A percentile compares a stretch with the other conserved stretches of the same genome.
Conservation (phyloP, 768 basidiomycete species). For the Punctularia strigosozonata region DNA sequence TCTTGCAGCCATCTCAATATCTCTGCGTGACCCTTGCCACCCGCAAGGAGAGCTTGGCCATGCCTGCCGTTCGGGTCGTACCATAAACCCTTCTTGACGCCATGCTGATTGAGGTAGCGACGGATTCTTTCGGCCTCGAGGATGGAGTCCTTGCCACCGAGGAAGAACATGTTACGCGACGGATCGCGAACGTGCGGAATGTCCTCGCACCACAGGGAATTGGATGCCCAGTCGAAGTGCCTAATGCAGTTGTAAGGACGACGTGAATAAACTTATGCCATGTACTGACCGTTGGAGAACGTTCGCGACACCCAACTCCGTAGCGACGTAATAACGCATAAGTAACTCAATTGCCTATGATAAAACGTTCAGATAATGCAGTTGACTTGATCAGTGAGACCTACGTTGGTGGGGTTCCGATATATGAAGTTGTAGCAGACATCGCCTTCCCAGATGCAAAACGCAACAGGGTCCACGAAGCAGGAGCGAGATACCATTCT, state of each 20-base stretch:
- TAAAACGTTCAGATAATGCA: constrained; percentile 4
- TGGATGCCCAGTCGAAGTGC: constrained; percentile 79
- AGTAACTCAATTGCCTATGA: constrained; percentile 63
- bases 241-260: no score
- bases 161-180: constrained; percentile 53
- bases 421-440: constrained; percentile 91
- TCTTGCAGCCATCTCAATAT: constrained; percentile 44
- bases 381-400: constrained; percentile 11
- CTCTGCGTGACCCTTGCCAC: constrained; percentile 33
- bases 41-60: constrained; percentile 38
- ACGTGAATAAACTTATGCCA: no score
- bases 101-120: constrained; percentile 54
- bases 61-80: constrained; percentile 46
- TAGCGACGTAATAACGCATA: constrained; percentile 80
- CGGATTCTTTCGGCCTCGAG: constrained; percentile 38
- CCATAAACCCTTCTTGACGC: constrained; percentile 43
- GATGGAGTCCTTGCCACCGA: constrained; percentile 79
- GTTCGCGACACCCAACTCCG: constrained; percentile 82
- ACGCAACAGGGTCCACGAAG: constrained; percentile 85
- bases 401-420: constrained; percentile 48
- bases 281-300: constrained; percentile 73
- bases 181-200: constrained; percentile 71
- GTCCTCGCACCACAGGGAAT: constrained; percentile 84
- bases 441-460: constrained; percentile 86
- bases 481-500: constrained; percentile 63